Base-by-base conservation (phyloP, 208 protist species). In the Leishmania guyanensis region DNA sequence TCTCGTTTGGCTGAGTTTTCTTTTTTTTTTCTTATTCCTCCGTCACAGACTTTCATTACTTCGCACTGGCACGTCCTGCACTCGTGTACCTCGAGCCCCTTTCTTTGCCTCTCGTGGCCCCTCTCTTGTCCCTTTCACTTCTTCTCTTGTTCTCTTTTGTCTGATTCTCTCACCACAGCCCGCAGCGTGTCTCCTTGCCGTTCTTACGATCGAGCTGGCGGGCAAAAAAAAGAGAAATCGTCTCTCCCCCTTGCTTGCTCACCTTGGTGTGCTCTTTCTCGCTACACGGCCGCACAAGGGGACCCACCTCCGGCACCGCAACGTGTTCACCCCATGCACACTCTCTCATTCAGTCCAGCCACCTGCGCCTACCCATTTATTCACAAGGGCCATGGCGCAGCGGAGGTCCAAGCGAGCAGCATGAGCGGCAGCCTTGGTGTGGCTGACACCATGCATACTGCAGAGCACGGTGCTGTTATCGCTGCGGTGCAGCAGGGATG, bases 71-170 rank as follows among this genome's bases (percentile, higher is more conserved):
- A 29, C 16, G 33, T 17, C 33, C 20, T 16, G 9, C 3, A 5
- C 9, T 46, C 33, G 65, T 22, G 65, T 29, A 20, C 29, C 33
- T 43, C 33, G 12, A 43, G 26, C 36, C 17, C 26, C 43, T 70
- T 70, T 70, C 17, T 53, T 22, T 75, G 26, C 20, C 17, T n/a
- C 26, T 53, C 36, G 51, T 33, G 72, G 17, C 9, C 0, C 6
- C 14, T n/a, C 5, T 33, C 43, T 46, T 46, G 39, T 62, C 16
- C 17, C 29, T 14, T 65, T 46, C 72, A 0, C 29, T 2, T 60
- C 16, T n/a, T 79, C 14, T 76, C 72, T 79, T 77, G 60, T 77
- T 76, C 64, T 5, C 33, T 12, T 73, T 53, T 17, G 69, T 54
- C 20, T 54, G 26, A 14, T 54, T 73, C 4, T 73, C 33, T 8